Evolutionary conservation across 192 early-diverging fungal genomes (phyloP).

Genomic region (Backusella luteola): DNA sequence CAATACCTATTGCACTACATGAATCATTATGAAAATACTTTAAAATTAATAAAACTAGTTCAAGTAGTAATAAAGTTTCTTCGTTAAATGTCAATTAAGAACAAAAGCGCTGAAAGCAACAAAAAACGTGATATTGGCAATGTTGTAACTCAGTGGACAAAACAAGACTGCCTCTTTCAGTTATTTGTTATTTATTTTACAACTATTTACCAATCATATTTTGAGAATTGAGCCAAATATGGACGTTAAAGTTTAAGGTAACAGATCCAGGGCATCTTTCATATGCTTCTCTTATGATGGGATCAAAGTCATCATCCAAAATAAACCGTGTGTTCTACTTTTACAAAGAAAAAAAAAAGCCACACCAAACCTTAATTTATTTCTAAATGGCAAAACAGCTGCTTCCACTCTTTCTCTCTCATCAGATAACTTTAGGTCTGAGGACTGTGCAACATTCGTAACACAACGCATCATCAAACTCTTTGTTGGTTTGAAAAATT

Average conservation of each 20-base stretch:
- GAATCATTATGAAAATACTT: background rate
- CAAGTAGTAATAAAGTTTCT: background rate
- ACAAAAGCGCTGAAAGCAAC: background rate
- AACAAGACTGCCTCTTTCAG: background rate
- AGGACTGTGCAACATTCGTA: background rate
- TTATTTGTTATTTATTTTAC: slow-evolving; percentile 4
- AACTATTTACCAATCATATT: background rate
- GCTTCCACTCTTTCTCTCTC: background rate
- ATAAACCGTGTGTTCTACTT: background rate
- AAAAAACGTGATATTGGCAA: background rate
- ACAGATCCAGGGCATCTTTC: background rate
- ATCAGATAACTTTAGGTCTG: background rate
- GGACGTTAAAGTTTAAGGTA: background rate
- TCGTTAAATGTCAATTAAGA: background rate
- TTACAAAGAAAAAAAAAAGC: background rate
- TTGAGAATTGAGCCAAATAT: background rate
- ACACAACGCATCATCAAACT: background rate
- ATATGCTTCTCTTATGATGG: background rate
- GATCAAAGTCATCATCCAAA: background rate
- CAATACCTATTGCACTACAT: background rate
- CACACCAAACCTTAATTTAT: background rate
- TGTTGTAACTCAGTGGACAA: background rate
- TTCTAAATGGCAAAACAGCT: background rate
- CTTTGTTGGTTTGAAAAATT: background rate
- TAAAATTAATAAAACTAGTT: background rate